These are phyloP conservation scores for Linum lewisii DNA, from an alignment of 345 rosid genomes.

Conservation along the genomic window DNA sequence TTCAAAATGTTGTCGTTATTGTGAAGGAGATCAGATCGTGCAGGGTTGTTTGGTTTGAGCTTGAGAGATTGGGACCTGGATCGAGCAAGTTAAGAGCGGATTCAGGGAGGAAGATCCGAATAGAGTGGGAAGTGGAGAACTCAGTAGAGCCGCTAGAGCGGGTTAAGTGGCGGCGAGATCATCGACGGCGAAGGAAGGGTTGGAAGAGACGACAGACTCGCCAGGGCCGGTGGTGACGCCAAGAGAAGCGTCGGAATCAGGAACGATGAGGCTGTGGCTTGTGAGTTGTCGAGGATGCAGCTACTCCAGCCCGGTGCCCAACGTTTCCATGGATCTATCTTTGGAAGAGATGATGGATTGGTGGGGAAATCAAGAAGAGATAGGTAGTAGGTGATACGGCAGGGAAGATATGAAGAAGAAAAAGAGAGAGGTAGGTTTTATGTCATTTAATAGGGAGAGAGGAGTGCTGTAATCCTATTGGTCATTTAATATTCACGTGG, in stretches of 20 bases:
- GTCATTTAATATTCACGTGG: no score
- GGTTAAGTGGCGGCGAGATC: constrained; percentile 96
- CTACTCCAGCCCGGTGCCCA: no score
- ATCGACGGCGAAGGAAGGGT: constrained; percentile 70
- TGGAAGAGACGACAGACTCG: constrained; percentile 58
- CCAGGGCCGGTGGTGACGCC: constrained; percentile 79
- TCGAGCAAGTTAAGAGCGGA: constrained; percentile 63
- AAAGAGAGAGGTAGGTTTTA: no score
- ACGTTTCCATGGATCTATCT: no score
- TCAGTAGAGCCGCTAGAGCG: no score
- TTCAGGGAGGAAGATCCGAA: constrained; percentile 87
- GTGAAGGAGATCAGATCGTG: constrained; percentile 5
- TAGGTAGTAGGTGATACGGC: no score
- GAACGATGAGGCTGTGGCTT: constrained; percentile 30
- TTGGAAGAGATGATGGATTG: no score
- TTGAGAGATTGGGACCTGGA: constrained; percentile 23
- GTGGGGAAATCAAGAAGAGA: no score
- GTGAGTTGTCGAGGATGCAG: no score
- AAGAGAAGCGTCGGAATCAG: constrained; percentile 34
- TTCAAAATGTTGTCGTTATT: background rate
- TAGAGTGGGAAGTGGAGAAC: constrained; percentile 57
- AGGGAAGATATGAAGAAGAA: no score
- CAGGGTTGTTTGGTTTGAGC: background rate
- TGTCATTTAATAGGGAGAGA: no score
- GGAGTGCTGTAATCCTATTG: no score